Conservation (phyloP, 306 rosid genomes). For the Luffa acutangula region DNA sequence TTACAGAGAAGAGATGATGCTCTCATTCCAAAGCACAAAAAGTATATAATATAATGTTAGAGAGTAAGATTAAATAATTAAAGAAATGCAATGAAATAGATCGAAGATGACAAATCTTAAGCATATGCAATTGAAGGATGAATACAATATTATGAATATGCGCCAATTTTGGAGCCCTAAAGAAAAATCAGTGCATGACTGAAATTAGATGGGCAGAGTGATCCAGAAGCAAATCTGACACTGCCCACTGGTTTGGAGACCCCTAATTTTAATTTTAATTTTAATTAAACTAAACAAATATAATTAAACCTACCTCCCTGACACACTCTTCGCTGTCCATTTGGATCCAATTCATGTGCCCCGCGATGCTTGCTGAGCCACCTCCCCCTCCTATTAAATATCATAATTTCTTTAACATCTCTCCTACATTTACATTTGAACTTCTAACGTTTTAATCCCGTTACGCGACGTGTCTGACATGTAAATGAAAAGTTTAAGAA, state of each 20-base stretch:
- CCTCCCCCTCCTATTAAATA: not conserved
- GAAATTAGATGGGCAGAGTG: not conserved
- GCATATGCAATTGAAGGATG: not conserved
- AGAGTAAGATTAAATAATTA: not conserved
- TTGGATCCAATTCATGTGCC: constrained; percentile 7
- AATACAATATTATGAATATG: not conserved
- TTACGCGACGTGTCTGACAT: not conserved
- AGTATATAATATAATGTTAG: not conserved
- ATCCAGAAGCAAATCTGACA: not conserved
- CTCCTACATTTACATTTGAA: not conserved
- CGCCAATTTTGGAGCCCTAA: not conserved
- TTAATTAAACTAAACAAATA: not conserved
- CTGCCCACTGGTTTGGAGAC: not conserved
- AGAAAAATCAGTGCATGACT: not conserved
- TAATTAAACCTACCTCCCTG: not conserved
- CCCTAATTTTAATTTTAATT: not conserved
- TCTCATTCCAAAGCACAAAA: not conserved
- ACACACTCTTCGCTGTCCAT: constrained; percentile 8
- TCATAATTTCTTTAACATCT: not conserved
- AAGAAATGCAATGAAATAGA: not conserved
- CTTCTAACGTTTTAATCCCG: not conserved
- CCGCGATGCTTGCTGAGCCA: constrained; percentile 12
- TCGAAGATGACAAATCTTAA: not conserved
- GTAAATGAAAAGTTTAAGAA: not conserved
- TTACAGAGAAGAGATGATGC: constrained; percentile 4